These are phyloP conservation scores for Excoecaria cochinchinensis DNA, from an alignment of 345 rosid genomes.

Conservation along the genomic window DNA sequence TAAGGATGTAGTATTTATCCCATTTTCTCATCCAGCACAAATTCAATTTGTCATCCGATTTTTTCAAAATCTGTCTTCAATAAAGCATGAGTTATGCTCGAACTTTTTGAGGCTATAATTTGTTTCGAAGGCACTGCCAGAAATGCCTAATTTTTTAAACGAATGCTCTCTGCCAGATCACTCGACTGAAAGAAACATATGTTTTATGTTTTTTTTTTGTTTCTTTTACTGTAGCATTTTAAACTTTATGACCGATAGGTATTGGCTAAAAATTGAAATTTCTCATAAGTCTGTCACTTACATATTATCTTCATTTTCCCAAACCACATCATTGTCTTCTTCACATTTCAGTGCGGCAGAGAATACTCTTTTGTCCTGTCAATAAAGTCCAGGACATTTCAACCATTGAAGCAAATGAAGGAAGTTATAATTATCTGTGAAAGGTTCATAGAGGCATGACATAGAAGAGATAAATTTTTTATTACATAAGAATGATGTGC, in stretches of 20 bases:
- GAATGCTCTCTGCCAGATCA: background rate
- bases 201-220: background rate
- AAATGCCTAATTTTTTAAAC: background rate
- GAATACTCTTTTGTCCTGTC: constrained; percentile 57
- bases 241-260: background rate
- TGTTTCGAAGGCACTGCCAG: background rate
- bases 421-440: background rate
- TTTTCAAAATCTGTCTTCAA: background rate
- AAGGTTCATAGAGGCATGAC: background rate
- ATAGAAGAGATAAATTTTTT: background rate
- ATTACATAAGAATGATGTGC: background rate
- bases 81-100: background rate
- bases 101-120: background rate
- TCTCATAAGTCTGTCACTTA: constrained; percentile 17
- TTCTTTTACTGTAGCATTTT: no score
- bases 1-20: background rate
- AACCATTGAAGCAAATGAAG: constrained; percentile 19
- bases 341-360: constrained; percentile 38
- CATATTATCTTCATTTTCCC: constrained; percentile 39
- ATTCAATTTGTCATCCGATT: background rate
- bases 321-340: constrained; percentile 32
- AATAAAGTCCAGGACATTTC: constrained; percentile 15
- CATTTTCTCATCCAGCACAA: background rate
- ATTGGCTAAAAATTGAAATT: background rate
- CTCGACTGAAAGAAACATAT: constrained; percentile 3